These are phyloP conservation scores for Podaxis mareebaensis DNA, from an alignment of 768 basidiomycete species.

Conservation along the genomic window DNA sequence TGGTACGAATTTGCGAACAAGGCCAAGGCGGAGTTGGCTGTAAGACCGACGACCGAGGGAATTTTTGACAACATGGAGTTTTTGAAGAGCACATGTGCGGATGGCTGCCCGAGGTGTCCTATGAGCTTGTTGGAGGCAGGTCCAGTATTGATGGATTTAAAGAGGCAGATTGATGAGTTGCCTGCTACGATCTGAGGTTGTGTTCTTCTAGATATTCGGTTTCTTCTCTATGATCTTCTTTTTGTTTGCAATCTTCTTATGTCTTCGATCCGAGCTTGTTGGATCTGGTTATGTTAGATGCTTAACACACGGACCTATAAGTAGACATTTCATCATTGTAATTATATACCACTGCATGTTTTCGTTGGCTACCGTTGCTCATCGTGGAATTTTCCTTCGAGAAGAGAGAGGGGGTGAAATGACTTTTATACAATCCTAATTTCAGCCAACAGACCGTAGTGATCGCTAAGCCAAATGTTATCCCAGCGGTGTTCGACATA, in stretches of 20 bases:
- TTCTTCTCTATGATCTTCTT: not conserved
- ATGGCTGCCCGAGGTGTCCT: slow-evolving; percentile 63
- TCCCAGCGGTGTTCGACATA: not conserved
- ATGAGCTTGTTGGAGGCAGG: slow-evolving; percentile 67
- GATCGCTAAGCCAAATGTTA: slow-evolving; percentile 11
- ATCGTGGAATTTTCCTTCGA: not conserved
- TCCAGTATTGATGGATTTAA: slow-evolving; percentile 53
- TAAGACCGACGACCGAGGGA: slow-evolving; percentile 56
- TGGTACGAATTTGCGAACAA: slow-evolving; percentile 62
- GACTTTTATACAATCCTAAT: not conserved
- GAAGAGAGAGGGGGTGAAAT: not conserved
- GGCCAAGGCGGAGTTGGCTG: slow-evolving; percentile 58
- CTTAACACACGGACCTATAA: slow-evolving; percentile 1
- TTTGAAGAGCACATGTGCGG: slow-evolving; percentile 41
- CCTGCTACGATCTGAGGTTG: slow-evolving; percentile 31
- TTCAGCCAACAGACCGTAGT: slow-evolving; percentile 9
- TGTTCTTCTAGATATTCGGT: not conserved
- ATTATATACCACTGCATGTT: slow-evolving; percentile 7
- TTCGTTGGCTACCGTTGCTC: not conserved
- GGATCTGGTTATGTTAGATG: slow-evolving; percentile 2
- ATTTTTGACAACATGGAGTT: slow-evolving; percentile 61
- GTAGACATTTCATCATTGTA: slow-evolving; percentile 7
- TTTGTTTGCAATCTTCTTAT: not conserved
- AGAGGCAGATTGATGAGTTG: slow-evolving; percentile 54
- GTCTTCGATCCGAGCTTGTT: not conserved